Conservation (phyloP, 1,284 basidiomycete species). For the Peniophora sp. region DNA sequence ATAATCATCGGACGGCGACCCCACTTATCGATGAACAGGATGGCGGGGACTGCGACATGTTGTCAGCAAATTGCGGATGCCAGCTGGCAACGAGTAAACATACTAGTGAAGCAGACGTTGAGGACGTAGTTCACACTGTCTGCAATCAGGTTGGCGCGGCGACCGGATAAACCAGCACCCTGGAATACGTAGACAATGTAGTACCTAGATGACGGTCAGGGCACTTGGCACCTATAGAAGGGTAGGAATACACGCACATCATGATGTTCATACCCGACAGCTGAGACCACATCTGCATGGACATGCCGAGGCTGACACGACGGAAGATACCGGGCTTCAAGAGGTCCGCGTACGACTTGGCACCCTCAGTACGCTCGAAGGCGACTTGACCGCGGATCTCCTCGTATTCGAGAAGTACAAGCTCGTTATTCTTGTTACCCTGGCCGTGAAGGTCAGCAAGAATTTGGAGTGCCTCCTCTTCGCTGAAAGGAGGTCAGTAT, state of each 20-base stretch:
- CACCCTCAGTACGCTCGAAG: constrained; percentile 64
- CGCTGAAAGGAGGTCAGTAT: constrained; percentile 22
- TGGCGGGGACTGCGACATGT: constrained; percentile 44
- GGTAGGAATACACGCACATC: no score
- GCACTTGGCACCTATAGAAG: constrained; percentile 8
- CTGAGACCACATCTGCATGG: constrained; percentile 41
- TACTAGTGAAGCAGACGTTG: constrained; percentile 54
- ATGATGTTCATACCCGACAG: constrained; percentile 46
- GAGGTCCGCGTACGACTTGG: constrained; percentile 66
- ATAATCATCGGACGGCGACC: constrained; percentile 74
- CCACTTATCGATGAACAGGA: constrained; percentile 72
- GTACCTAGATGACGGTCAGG: no score
- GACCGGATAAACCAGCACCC: constrained; percentile 66
- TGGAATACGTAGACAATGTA: constrained; percentile 74
- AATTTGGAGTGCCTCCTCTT: constrained; percentile 68
- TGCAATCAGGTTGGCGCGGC: constrained; percentile 66
- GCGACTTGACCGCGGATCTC: constrained; percentile 73
- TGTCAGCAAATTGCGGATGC: background rate
- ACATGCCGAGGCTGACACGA: constrained; percentile 33
- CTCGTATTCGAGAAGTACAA: constrained; percentile 72
- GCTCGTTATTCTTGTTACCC: constrained; percentile 53
- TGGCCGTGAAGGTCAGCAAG: constrained; percentile 74
- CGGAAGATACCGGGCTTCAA: constrained; percentile 38
- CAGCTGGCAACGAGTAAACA: constrained; percentile 3
- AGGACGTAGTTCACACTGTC: constrained; percentile 75